Evolutionary conservation across 2,329 filamentous ascomycete genomes (phyloP).

Genomic region (Xenosphaeropsis pyriputrescens): DNA sequence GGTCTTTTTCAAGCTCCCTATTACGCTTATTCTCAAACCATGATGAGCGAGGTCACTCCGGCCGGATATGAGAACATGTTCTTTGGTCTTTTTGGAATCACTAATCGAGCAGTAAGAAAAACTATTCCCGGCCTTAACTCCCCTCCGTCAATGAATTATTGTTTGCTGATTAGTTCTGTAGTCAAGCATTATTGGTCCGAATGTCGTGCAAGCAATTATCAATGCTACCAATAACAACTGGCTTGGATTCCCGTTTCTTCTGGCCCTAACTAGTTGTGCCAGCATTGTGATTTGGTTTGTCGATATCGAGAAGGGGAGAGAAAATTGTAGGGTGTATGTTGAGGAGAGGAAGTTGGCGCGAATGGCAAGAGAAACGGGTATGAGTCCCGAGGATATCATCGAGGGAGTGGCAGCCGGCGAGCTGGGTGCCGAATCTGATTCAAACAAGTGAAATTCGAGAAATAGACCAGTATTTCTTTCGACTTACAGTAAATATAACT

Average conservation of each 20-base stretch:
- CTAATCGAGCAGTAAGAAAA: slow-evolving; percentile 22
- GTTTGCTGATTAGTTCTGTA: slow-evolving; percentile 3
- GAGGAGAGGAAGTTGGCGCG: slow-evolving; percentile 18
- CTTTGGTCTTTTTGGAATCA: slow-evolving; percentile 26
- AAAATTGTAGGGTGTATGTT: slow-evolving; percentile 21
- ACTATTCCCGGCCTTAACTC: neutral
- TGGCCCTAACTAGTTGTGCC: slow-evolving; percentile 20
- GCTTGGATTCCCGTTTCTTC: slow-evolving; percentile 27
- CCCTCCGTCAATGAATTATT: too few relatives aligned
- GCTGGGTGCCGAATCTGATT: neutral
- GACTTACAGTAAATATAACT: too few relatives aligned
- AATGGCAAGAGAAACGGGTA: slow-evolving; percentile 14
- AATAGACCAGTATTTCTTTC: too few relatives aligned
- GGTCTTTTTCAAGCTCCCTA: slow-evolving; percentile 26
- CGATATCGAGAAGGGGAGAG: slow-evolving; percentile 23
- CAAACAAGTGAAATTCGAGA: too few relatives aligned
- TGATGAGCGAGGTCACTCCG: slow-evolving; percentile 27
- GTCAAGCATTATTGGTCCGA: slow-evolving; percentile 27
- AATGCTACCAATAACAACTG: slow-evolving; percentile 25
- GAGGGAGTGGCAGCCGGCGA: slow-evolving; percentile 6
- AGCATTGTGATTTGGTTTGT: slow-evolving; percentile 24
- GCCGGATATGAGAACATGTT: slow-evolving; percentile 28
- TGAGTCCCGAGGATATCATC: slow-evolving; percentile 9
- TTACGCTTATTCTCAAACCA: slow-evolving; percentile 26
- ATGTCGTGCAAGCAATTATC: slow-evolving; percentile 26